Percentiles rank a stretch among this genome's conserved stretches.
phyloP scores from a whole-genome alignment of 139 green algal species.

The Medakamo hakoo region DNA sequence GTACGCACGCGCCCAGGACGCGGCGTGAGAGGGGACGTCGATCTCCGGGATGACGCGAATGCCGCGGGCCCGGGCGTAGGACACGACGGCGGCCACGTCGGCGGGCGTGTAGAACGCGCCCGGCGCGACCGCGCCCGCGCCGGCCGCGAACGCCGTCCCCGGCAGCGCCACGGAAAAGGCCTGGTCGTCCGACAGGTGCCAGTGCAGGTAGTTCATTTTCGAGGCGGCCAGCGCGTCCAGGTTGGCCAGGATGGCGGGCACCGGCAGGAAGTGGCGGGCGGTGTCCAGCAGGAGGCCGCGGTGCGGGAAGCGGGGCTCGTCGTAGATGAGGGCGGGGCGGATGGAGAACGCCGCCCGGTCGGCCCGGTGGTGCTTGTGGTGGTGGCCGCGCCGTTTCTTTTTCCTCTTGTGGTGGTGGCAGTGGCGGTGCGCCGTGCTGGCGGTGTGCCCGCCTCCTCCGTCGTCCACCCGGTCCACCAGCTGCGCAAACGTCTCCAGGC shows the following conservation, averaged over 20 bases:
- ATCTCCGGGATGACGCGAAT: conserved; percentile 41
- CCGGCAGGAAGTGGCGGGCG: conserved; percentile 35
- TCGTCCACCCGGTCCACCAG: conserved; percentile 14
- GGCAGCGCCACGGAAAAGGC: conserved; percentile 25
- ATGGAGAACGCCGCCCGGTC: conserved; percentile 5
- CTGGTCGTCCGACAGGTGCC: conserved; percentile 38
- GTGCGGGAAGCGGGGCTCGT: conserved; percentile 24
- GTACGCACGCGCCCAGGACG: conserved; percentile 28
- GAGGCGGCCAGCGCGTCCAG: conserved; percentile 37
- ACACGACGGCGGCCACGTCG: conserved; percentile 21
- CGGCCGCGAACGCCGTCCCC: conserved; percentile 7
- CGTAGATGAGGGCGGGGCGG: conserved; percentile 15
- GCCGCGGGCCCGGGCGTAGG: conserved; percentile 23
- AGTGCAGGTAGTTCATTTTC: conserved; percentile 50
- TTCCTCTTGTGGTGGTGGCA: conserved; percentile 6
- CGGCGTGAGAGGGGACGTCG: conserved; percentile 36
- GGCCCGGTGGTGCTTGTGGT: neutral
- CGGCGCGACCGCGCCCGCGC: conserved; percentile 5
- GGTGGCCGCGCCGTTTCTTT: conserved; percentile 1
- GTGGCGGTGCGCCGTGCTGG: neutral
- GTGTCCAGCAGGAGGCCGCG: conserved; percentile 43
- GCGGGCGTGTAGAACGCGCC: conserved; percentile 12
- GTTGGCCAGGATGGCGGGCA: conserved; percentile 16
- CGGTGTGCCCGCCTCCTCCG: neutral
- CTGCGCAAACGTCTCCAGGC: conserved; percentile 37